Evolutionary conservation across 2,329 filamentous ascomycete genomes (phyloP).

Genomic region (Ophiobolus disseminans): DNA sequence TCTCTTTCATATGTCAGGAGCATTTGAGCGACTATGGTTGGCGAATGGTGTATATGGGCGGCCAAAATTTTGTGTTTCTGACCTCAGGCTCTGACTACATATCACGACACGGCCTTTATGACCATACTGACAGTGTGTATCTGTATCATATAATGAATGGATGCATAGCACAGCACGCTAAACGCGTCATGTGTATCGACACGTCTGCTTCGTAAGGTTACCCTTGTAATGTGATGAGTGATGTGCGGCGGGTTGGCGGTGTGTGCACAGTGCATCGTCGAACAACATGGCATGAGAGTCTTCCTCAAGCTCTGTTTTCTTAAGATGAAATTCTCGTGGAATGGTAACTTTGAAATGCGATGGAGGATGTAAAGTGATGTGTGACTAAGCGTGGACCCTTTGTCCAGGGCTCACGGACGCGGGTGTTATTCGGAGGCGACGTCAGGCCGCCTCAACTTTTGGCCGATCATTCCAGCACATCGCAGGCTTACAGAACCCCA

Average conservation of each 20-base stretch:
- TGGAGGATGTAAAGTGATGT: neutral
- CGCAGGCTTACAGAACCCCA: slow-evolving; percentile 24
- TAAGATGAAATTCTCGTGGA: neutral
- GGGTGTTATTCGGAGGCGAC: slow-evolving; percentile 20
- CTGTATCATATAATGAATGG: slow-evolving; percentile 25
- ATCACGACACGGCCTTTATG: slow-evolving; percentile 20
- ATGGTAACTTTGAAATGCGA: neutral
- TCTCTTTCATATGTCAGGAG: slow-evolving; percentile 17
- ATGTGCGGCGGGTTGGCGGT: neutral
- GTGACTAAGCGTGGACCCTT: slow-evolving; percentile 21
- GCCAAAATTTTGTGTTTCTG: slow-evolving; percentile 15
- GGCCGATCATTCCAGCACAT: slow-evolving; percentile 17
- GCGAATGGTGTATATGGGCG: slow-evolving; percentile 11
- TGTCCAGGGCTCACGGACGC: slow-evolving; percentile 10
- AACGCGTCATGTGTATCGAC: slow-evolving; percentile 1
- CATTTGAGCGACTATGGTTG: slow-evolving; percentile 17
- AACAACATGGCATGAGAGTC: neutral
- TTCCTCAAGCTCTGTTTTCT: neutral
- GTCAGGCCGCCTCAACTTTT: slow-evolving; percentile 29
- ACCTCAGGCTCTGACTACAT: slow-evolving; percentile 18
- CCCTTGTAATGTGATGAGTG: neutral
- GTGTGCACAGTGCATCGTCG: neutral
- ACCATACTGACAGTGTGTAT: slow-evolving; percentile 14
- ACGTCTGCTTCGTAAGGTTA: slow-evolving; percentile 3
- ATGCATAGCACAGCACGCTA: slow-evolving; percentile 1